phyloP scores from a whole-genome alignment of 192 early-diverging fungal species.

The Kappamyces sp. region DNA sequence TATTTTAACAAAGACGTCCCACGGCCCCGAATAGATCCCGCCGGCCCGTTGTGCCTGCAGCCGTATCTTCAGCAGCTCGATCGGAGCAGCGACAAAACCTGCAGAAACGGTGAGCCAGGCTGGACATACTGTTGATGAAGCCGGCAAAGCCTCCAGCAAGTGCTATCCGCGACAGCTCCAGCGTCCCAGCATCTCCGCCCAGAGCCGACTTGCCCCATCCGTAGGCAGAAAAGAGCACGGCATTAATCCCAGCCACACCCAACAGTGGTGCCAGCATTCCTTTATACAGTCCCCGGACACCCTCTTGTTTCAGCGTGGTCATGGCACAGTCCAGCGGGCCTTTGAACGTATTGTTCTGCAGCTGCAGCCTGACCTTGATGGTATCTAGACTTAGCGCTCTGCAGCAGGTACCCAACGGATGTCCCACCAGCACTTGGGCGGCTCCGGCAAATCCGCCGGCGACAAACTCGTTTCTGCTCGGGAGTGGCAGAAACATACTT shows the following conservation, averaged over 20 bases:
- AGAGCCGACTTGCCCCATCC: slow-evolving; percentile 54
- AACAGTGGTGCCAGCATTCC: slow-evolving; percentile 79
- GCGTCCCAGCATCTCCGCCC: slow-evolving; percentile 16
- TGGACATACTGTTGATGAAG: too few species aligned
- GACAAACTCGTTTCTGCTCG: not conserved
- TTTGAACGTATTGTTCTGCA: slow-evolving; percentile 42
- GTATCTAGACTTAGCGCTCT: not conserved
- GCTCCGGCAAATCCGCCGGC: slow-evolving; percentile 34
- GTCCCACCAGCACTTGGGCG: slow-evolving; percentile 37
- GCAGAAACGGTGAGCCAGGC: slow-evolving; percentile 52
- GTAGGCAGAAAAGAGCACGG: slow-evolving; percentile 79
- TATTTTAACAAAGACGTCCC: slow-evolving; percentile 62
- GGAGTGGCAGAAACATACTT: too few species aligned
- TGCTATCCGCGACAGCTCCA: slow-evolving; percentile 62
- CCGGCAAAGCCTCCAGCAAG: slow-evolving; percentile 80
- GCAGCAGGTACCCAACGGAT: slow-evolving; percentile 23
- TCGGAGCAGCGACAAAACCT: slow-evolving; percentile 69
- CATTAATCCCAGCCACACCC: slow-evolving; percentile 81
- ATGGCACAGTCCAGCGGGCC: slow-evolving; percentile 74
- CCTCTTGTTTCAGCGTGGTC: slow-evolving; percentile 75
- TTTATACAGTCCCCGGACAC: slow-evolving; percentile 74
- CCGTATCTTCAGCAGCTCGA: slow-evolving; percentile 81
- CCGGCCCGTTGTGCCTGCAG: slow-evolving; percentile 69
- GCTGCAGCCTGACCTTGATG: slow-evolving; percentile 12
- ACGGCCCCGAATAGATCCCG: slow-evolving; percentile 52